These are phyloP conservation scores for Delphinella strobiligena DNA, from an alignment of 2,329 filamentous ascomycete genomes.

Conservation along the genomic window DNA sequence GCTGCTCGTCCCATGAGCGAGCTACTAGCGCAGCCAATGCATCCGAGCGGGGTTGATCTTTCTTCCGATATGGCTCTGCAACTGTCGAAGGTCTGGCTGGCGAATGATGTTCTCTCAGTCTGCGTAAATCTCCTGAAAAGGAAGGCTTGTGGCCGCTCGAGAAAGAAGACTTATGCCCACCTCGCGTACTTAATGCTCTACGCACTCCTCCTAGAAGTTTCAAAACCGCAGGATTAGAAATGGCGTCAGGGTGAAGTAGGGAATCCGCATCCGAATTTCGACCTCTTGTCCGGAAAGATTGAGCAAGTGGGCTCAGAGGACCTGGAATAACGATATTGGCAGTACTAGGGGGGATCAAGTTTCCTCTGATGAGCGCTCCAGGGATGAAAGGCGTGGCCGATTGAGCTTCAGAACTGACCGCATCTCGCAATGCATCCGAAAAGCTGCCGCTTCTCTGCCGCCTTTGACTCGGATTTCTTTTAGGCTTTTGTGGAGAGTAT, in stretches of 20 bases:
- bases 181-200: conserved; percentile 55
- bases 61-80: conserved; percentile 7
- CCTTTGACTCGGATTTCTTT: conserved; percentile 27
- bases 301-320: conserved; percentile 34
- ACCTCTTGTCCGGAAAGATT: too few relatives aligned
- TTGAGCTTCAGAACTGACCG: too few relatives aligned
- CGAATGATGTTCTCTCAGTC: conserved; percentile 14
- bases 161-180: conserved; percentile 9
- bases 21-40: conserved; percentile 8
- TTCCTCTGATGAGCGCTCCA: conserved; percentile 78
- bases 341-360: conserved; percentile 69
- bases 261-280: neutral
- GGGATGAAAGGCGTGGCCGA: conserved; percentile 50
- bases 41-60: conserved; percentile 4
- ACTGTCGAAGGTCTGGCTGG: conserved; percentile 10
- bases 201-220: conserved; percentile 29
- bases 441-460: conserved; percentile 84
- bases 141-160: conserved; percentile 12
- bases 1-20: conserved; percentile 6
- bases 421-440: conserved; percentile 68
- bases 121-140: conserved; percentile 15
- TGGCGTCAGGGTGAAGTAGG: neutral
- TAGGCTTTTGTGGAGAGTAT: neutral
- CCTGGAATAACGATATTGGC: conserved; percentile 55
- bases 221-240: neutral